Evolutionary conservation across 306 rosid genomes (phyloP).

Genomic region (Trichosanthes truncata): DNA sequence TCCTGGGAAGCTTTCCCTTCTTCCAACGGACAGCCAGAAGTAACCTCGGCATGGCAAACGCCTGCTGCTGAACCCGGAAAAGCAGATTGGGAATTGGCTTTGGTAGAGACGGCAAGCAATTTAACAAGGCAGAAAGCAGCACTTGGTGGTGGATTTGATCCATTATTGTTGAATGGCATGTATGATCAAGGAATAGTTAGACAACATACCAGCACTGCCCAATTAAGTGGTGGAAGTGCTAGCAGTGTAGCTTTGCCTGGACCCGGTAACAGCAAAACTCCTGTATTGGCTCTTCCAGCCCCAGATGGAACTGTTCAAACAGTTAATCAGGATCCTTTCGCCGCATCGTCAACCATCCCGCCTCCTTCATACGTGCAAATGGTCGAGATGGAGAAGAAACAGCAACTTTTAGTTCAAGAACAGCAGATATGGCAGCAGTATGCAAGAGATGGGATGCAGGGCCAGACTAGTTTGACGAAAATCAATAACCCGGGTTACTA

Average conservation of each 20-base stretch:
- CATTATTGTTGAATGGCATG: constrained; percentile 81
- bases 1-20: constrained; percentile 93
- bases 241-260: constrained; percentile 92
- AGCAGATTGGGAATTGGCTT: constrained; percentile 94
- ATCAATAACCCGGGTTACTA: constrained; percentile 42
- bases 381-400: constrained; percentile 97
- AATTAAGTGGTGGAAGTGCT: constrained; percentile 82
- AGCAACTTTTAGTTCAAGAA: constrained; percentile 63
- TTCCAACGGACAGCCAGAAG: constrained; percentile 58
- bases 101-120: constrained; percentile 91
- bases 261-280: constrained; percentile 51
- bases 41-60: constrained; percentile 93
- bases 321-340: constrained; percentile 78
- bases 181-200: constrained; percentile 90
- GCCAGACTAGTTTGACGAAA: constrained; percentile 68
- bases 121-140: constrained; percentile 53
- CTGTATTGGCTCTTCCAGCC: constrained; percentile 89
- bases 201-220: constrained; percentile 77
- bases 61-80: constrained; percentile 88
- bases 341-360: constrained; percentile 59
- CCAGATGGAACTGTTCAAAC: constrained; percentile 83
- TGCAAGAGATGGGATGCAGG: constrained; percentile 86
- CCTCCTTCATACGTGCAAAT: constrained; percentile 93
- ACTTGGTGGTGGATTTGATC: constrained; percentile 83
- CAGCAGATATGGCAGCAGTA: constrained; percentile 85